Evolutionary conservation across 2,329 filamentous ascomycete species (phyloP).

Genomic region (Xylaria sp.): DNA sequence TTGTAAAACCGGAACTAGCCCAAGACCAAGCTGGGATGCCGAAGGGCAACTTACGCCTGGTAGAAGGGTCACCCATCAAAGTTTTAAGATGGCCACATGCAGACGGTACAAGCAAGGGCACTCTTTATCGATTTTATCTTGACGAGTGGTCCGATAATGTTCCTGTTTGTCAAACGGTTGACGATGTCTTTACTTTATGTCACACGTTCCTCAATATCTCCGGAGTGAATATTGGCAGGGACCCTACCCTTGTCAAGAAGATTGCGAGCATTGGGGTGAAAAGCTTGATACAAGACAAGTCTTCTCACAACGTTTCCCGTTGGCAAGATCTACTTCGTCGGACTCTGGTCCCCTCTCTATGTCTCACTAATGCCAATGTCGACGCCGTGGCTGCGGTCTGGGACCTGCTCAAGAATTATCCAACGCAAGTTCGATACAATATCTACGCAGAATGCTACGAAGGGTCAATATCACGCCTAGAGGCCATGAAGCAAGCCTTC

Average conservation of each 20-base stretch:
- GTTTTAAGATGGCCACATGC: constrained; percentile 85
- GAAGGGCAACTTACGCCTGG: constrained; percentile 75
- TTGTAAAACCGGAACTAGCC: constrained; percentile 56
- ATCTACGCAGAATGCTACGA: constrained; percentile 96
- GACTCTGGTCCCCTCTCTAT: constrained; percentile 87
- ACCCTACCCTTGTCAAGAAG: constrained; percentile 80
- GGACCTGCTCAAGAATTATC: constrained; percentile 81
- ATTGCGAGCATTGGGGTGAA: constrained; percentile 85
- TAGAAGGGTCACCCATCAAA: constrained; percentile 70
- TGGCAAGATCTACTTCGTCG: constrained; percentile 89
- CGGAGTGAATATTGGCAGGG: constrained; percentile 89
- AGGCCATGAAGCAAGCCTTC: constrained; percentile 83
- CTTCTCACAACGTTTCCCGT: constrained; percentile 74
- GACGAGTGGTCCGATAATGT: constrained; percentile 96
- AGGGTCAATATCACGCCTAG: constrained; percentile 78
- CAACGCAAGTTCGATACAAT: constrained; percentile 80
- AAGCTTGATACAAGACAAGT: constrained; percentile 76
- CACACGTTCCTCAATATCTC: constrained; percentile 85
- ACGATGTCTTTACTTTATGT: constrained; percentile 90
- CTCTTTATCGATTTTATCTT: constrained; percentile 94
- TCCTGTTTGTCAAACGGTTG: constrained; percentile 87
- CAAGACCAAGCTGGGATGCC: constrained; percentile 73
- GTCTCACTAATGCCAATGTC: constrained; percentile 85
- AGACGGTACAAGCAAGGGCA: constrained; percentile 81
- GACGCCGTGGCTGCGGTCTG: constrained; percentile 88